Conservation (phyloP, 768 basidiomycete species). For the Calocera viscosa region DNA sequence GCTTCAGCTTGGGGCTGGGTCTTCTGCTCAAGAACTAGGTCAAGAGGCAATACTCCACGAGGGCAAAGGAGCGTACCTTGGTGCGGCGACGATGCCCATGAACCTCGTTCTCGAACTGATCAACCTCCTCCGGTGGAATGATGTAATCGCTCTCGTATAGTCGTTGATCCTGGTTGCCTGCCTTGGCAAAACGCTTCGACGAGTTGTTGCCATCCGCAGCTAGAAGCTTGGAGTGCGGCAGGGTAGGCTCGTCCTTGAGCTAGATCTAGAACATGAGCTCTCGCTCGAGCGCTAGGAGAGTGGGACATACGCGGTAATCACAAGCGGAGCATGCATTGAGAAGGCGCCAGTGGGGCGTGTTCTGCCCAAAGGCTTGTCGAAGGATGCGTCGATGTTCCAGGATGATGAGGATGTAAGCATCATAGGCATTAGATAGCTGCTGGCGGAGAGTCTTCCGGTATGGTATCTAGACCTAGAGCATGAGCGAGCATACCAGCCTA, state of each 20-base stretch:
- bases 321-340: neutral
- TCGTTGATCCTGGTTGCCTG: conserved; percentile 5
- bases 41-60: neutral
- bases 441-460: neutral
- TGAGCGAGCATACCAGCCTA: no score
- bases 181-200: conserved; percentile 23
- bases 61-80: neutral
- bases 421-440: neutral
- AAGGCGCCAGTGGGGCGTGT: neutral
- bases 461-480: neutral
- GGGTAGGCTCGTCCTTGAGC: conserved; percentile 26
- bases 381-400: neutral
- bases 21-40: neutral
- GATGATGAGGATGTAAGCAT: neutral
- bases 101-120: neutral
- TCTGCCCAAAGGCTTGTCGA: neutral
- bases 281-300: neutral
- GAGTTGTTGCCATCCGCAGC: conserved; percentile 30
- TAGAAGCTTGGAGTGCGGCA: conserved; percentile 21
- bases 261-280: conserved; percentile 10
- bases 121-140: neutral
- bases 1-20: neutral
- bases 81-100: neutral
- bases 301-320: neutral
- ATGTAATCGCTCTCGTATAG: neutral